Evolutionary conservation across 192 early-diverging fungal genomes (phyloP).

Genomic region (Diversispora eburnea): DNA sequence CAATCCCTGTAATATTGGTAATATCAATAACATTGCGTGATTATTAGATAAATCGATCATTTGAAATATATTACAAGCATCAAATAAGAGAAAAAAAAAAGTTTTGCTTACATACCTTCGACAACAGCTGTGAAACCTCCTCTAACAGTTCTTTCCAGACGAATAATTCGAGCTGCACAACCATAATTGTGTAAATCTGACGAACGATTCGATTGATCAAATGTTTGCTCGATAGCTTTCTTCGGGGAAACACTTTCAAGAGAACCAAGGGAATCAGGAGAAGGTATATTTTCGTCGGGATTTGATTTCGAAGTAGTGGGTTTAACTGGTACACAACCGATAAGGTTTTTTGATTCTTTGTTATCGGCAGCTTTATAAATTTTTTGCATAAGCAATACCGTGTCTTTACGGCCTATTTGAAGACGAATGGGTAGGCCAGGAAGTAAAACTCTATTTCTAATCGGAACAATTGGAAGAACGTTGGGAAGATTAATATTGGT

Average conservation of each 20-base stretch:
- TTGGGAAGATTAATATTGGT: slow-evolving; percentile 32
- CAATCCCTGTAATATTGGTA: slow-evolving; percentile 42
- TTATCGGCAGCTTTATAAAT: slow-evolving; percentile 40
- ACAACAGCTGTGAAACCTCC: slow-evolving; percentile 62
- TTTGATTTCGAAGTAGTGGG: background rate
- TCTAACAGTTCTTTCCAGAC: slow-evolving; percentile 54
- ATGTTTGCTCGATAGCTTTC: slow-evolving; percentile 19
- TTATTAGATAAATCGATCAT: background rate
- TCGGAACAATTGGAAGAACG: slow-evolving; percentile 45
- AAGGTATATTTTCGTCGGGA: background rate
- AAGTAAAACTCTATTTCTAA: slow-evolving; percentile 57
- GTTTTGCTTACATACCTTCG: slow-evolving; percentile 47
- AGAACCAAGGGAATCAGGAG: background rate
- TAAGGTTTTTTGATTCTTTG: slow-evolving; percentile 38
- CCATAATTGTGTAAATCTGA: slow-evolving; percentile 41
- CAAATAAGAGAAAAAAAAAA: background rate
- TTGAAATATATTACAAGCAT: too few relatives aligned
- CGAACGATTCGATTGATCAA: slow-evolving; percentile 17
- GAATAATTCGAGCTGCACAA: slow-evolving; percentile 50
- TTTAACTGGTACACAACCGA: slow-evolving; percentile 43
- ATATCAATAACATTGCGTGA: background rate
- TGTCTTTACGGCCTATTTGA: slow-evolving; percentile 55
- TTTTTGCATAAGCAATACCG: slow-evolving; percentile 49
- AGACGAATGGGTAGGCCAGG: slow-evolving; percentile 60
- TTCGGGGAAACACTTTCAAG: background rate